Percentiles rank a stretch among this genome's conserved stretches.
phyloP scores from a whole-genome alignment of 1,139 yeast species.

The Trichomonascaceae sp. region DNA sequence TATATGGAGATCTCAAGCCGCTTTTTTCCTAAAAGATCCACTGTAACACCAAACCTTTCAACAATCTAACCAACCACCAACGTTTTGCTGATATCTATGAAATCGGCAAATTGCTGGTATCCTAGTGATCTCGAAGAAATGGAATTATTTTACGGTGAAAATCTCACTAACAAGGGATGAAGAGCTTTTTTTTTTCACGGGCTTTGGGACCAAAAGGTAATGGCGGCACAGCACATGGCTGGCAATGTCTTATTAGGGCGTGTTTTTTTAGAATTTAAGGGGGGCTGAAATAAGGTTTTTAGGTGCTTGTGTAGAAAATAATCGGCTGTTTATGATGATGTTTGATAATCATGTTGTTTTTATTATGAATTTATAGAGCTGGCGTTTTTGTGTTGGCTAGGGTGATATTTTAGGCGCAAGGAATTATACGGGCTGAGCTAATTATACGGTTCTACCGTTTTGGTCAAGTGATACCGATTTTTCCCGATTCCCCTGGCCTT shows the following conservation, averaged over 20 bases:
- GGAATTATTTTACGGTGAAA: background rate
- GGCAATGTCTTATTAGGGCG: background rate
- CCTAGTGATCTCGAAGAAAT: background rate
- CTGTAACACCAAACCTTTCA: background rate
- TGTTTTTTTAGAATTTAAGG: background rate
- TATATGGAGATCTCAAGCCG: background rate
- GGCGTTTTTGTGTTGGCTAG: too few species aligned
- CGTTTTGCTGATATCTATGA: background rate
- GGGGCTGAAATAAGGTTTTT: background rate
- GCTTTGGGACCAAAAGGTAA: background rate
- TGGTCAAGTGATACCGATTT: too few species aligned
- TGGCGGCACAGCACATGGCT: background rate
- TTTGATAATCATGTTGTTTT: too few species aligned
- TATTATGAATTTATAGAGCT: too few species aligned
- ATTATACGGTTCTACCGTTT: too few species aligned
- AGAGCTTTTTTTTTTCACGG: background rate
- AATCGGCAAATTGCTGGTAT: background rate
- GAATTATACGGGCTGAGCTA: too few species aligned
- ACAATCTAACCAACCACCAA: background rate
- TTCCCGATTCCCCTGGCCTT: too few species aligned
- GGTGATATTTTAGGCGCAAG: too few species aligned
- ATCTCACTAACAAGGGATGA: background rate
- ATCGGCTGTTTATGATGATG: too few species aligned
- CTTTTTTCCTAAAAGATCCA: background rate
- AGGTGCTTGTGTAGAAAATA: background rate